Base-by-base conservation (phyloP, 2,329 filamentous ascomycete species). In the Taxawa tesnikishii region DNA sequence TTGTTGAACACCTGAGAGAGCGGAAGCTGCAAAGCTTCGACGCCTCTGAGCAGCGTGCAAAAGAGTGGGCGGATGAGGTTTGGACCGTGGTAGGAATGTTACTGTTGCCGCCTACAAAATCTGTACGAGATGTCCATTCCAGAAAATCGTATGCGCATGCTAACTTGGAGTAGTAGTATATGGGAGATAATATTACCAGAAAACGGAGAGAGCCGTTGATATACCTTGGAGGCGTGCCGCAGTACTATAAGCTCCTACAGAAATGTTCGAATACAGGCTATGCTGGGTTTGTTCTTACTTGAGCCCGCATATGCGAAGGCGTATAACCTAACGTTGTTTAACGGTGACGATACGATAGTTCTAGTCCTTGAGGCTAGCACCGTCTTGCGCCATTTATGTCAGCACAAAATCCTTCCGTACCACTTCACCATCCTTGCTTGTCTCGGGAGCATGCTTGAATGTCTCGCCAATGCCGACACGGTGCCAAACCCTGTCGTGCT, bases 11-110 rank as follows among this genome's bases (percentile, higher is more conserved):
- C 43, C 38, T 54, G 3, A 43, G 49, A 25, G 45, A 55, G 4
- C 45, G 59, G 29, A 49, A 49, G 1, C 54, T 57, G 26, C 50
- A 47, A 28, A 52, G 51, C 26, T 53, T 61, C 23, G 57, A 62
- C 28, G 45, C 58, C 1, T 58, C 51, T 4, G 46, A 45, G 23
- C 54, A 60, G 31, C 55, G 52, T 4, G 59, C 62, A 38, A 52
- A 58, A 34, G 44, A 52, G 19, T 65, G 60, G 60, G 41, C 24
- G 12, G 29, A 26, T 3, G 21, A 32, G 24, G 33, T 32, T n/a
- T 17, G 15, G 15, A 19, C 5, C 7, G 6, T 15, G 3, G 28
- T 18, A 11, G 21, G 21, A 13, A 14, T 14, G 8, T 15, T n/a
- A 8, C n/a, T 29, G 12, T 18, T 29, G 6, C 28, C 28, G 11